Evolutionary conservation across 257 asterid species (phyloP).

Genomic region (Sherardia arvensis): DNA sequence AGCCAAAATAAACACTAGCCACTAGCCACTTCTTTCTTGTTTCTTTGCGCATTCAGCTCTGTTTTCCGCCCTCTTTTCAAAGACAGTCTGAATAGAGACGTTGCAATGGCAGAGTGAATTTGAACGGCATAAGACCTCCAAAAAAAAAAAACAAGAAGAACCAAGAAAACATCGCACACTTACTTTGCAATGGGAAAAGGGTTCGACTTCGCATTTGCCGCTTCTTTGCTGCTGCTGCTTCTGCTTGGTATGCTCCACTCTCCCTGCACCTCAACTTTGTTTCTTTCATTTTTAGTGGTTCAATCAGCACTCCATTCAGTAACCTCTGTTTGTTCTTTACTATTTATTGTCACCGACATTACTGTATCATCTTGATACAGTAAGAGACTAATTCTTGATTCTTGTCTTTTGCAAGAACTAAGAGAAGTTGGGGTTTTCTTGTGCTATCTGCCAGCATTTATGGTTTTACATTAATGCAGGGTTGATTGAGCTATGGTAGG

Average conservation of each 20-base stretch:
- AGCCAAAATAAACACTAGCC: background rate
- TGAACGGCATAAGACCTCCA: background rate
- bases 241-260: conserved; percentile 40
- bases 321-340: background rate
- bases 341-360: conserved; percentile 9
- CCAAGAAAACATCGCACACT: background rate
- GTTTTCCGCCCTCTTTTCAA: background rate
- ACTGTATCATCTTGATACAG: too few relatives aligned
- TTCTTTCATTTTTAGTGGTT: background rate
- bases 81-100: background rate
- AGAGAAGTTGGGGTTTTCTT: background rate
- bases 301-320: background rate
- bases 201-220: conserved; percentile 26
- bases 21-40: background rate
- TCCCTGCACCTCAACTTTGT: too few relatives aligned
- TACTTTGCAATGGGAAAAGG: conserved; percentile 35
- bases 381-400: background rate
- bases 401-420: background rate
- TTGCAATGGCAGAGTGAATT: background rate
- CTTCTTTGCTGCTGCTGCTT: conserved; percentile 37
- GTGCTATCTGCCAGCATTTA: background rate
- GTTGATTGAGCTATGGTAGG: background rate
- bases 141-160: too few relatives aligned
- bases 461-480: background rate
- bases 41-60: background rate